A percentile compares a stretch with the other conserved stretches of the same genome.
phyloP scores from a whole-genome alignment of 176 grass and related monocot genomes.

The Cymbopogon citratus region DNA sequence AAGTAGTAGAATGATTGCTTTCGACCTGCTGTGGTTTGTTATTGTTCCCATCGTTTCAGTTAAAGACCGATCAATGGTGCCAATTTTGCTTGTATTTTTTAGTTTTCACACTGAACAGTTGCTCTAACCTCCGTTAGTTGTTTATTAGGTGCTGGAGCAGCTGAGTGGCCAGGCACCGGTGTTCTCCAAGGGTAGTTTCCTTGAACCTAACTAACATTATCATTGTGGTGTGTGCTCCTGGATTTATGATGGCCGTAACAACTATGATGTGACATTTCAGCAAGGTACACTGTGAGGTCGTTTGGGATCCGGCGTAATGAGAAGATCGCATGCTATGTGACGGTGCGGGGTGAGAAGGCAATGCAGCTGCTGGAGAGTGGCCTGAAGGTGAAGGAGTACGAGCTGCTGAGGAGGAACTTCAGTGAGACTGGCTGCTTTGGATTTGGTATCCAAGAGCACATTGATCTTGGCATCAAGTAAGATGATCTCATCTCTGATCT shows the following conservation, averaged over 20 bases:
- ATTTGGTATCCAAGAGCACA: conserved; percentile 88
- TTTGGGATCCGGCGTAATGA: conserved; percentile 1
- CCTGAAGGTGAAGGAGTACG: conserved; percentile 88
- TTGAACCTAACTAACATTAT: not conserved
- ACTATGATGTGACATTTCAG: conserved; percentile 15
- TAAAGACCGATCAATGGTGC: not conserved
- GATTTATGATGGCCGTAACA: not conserved
- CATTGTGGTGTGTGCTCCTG: not conserved
- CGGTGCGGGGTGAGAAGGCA: no score
- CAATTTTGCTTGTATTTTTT: not conserved
- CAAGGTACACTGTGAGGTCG: conserved; percentile 56
- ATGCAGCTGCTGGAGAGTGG: conserved; percentile 95
- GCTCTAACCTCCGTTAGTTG: not conserved
- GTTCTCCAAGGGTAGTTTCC: conserved; percentile 58
- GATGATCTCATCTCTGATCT: not conserved
- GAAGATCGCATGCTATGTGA: no score
- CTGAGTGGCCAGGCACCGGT: conserved; percentile 77
- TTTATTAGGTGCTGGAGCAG: conserved; percentile 74
- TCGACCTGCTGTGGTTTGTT: not conserved
- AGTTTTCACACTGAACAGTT: not conserved
- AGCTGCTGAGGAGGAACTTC: conserved; percentile 88
- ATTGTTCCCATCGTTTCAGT: not conserved
- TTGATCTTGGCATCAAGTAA: conserved; percentile 96
- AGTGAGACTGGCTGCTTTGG: conserved; percentile 88
- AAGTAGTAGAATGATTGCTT: not conserved